A percentile compares a stretch with the other conserved stretches of the same genome.
Conservation (phyloP, 2,329 filamentous ascomycete species). For the Hypoxylon sp. region DNA sequence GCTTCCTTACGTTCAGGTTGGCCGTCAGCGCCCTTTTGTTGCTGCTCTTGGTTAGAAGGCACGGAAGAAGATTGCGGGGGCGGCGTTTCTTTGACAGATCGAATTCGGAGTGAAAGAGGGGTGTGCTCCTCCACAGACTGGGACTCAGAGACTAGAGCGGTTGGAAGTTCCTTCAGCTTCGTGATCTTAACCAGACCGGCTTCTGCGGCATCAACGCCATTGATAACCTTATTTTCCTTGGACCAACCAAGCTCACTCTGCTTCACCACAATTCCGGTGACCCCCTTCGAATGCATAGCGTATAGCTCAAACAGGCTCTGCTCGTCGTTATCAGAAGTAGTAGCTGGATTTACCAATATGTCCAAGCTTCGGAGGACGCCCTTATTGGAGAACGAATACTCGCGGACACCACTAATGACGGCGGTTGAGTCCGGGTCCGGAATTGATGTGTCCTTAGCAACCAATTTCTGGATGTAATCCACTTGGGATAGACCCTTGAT, state of each 20-base stretch:
- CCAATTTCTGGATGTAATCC: constrained; percentile 83
- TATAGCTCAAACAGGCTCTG: constrained; percentile 92
- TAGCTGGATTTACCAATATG: constrained; percentile 80
- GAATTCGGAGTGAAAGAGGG: constrained; percentile 48
- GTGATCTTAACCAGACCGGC: constrained; percentile 80
- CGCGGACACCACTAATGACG: constrained; percentile 95
- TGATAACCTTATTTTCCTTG: constrained; percentile 87
- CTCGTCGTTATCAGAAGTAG: constrained; percentile 73
- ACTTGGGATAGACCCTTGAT: constrained; percentile 87
- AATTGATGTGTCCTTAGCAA: constrained; percentile 76
- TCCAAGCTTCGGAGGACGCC: constrained; percentile 91
- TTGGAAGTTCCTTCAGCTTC: constrained; percentile 70
- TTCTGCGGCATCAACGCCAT: constrained; percentile 80
- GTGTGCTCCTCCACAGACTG: constrained; percentile 58
- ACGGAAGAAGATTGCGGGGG: constrained; percentile 39
- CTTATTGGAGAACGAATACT: constrained; percentile 91
- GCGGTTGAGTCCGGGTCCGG: constrained; percentile 93
- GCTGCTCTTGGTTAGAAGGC: constrained; percentile 43
- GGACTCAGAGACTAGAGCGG: constrained; percentile 61
- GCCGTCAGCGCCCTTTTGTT: constrained; percentile 46
- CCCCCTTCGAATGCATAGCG: constrained; percentile 96
- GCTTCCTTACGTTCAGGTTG: constrained; percentile 50
- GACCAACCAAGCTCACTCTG: constrained; percentile 93
- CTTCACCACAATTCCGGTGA: constrained; percentile 89
- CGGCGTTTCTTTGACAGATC: constrained; percentile 48